Base-by-base conservation (phyloP, 495 filamentous ascomycete genomes). In the Penicillium pancosmium region DNA sequence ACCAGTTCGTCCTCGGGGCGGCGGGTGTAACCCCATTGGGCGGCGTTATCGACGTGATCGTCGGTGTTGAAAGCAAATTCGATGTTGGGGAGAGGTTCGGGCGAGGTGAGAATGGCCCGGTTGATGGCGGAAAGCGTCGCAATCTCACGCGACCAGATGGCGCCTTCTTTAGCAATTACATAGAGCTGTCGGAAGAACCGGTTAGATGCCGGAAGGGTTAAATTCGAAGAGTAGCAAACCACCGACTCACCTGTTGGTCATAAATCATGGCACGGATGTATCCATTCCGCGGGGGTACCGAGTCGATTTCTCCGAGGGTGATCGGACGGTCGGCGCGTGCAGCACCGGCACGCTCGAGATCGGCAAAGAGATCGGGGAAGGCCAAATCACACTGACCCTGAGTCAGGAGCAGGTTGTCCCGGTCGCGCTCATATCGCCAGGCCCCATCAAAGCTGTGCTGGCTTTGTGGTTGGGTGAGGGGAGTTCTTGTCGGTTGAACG, bases 81-180 rank as follows among this genome's bases (percentile, higher is more conserved):
- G 52, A 84, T 86, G 64, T 87, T 79, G 3, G 86, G 86, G 11
- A 85, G 63, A 3, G 76, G 73, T 21, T 74, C 62, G 31, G 86
- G 62, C 35, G 60, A 62, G 19, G 57, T 55, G 36, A 60, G 19
- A 11, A 69, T 53, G 2, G 67, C 67, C 31, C 66, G 66, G 40
- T 66, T 59, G 23, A 71, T 57, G 25, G 68, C 54, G 47, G 62
- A 56, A 16, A 71, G 68, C 2, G 68, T 69, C 38, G 68, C 68
- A 38, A 61, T 59, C 50, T 62, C 68, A 16, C 68, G 68, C 35
- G 68, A 68, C 48, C 62, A 69, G 5, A 61, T 61, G 23, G 49
- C 54, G 48, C 65, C 66, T 54, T 62, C 55, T 49, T 54, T 71
- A 4, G 60, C 62, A 31, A 72, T 63, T 13, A 72, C 54, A 52